Percentiles rank a stretch among this genome's conserved stretches.
phyloP scores from a whole-genome alignment of 1,284 basidiomycete species.

The Puccinia sorghi region DNA sequence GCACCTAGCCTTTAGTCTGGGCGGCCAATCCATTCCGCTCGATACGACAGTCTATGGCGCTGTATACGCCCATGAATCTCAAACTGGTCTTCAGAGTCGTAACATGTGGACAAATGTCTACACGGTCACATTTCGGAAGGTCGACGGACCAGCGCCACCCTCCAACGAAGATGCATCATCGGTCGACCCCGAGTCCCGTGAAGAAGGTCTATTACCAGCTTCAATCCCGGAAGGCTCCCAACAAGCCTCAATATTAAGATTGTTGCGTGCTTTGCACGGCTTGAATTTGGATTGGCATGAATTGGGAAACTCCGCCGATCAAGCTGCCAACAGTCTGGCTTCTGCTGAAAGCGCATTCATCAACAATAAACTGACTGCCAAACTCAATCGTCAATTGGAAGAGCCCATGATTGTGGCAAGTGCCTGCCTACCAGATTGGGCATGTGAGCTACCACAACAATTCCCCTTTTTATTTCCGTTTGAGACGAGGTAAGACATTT shows the following conservation, averaged over 20 bases:
- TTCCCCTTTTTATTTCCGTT: conserved; percentile 51
- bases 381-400: conserved; percentile 94
- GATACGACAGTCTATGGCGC: conserved; percentile 94
- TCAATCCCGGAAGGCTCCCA: conserved; percentile 81
- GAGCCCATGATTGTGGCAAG: conserved; percentile 99
- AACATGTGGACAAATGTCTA: conserved; percentile 86
- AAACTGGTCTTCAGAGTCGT: conserved; percentile 54
- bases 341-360: conserved; percentile 77
- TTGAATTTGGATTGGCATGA: conserved; percentile 68
- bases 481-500: conserved; percentile 47
- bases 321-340: conserved; percentile 53
- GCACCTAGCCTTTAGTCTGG: conserved; percentile 94
- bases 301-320: conserved; percentile 56
- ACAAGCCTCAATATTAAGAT: conserved; percentile 83
- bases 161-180: conserved; percentile 52
- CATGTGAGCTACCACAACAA: conserved; percentile 84
- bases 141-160: conserved; percentile 73
- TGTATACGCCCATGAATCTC: conserved; percentile 76
- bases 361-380: conserved; percentile 97
- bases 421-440: conserved; percentile 94
- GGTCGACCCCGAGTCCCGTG: conserved; percentile 55
- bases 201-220: conserved; percentile 61
- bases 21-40: conserved; percentile 75
- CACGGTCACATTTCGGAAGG: conserved; percentile 89
- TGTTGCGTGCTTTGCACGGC: conserved; percentile 82